Evolutionary conservation across 441 rosid species (phyloP).

Genomic region (Isatis lusitanica): DNA sequence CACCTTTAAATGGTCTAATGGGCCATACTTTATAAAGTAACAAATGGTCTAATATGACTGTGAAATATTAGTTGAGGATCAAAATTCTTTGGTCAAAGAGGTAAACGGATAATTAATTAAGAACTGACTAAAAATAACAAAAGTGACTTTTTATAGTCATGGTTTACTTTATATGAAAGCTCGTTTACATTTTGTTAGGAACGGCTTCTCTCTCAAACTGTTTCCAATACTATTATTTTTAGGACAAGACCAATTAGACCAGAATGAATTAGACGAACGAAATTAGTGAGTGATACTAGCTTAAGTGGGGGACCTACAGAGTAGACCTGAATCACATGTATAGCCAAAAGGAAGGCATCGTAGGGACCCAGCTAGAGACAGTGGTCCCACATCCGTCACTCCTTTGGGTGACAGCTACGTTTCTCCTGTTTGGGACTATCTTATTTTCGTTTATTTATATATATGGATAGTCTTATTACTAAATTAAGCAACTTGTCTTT

Average conservation of each 20-base stretch:
- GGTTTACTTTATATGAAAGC: no score
- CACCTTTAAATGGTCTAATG: no score
- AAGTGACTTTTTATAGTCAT: no score
- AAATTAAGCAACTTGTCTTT: neutral
- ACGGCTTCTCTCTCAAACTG: neutral
- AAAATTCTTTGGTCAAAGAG: no score
- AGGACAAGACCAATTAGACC: neutral
- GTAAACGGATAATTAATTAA: no score
- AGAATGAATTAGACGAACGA: neutral
- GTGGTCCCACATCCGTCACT: neutral
- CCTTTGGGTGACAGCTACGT: slow-evolving; percentile 1
- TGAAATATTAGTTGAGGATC: no score
- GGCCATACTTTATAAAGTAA: no score
- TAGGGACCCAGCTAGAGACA: neutral
- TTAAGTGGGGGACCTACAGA: neutral
- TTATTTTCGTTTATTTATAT: neutral
- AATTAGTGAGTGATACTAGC: neutral
- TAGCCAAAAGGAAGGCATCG: neutral
- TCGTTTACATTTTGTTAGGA: no score
- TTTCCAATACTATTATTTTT: no score
- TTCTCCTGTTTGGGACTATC: neutral
- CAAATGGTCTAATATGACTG: no score
- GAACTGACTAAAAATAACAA: no score
- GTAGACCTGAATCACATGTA: neutral
- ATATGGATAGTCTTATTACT: neutral